These are phyloP conservation scores for Fusarium sambucinum DNA, from an alignment of 2,329 filamentous ascomycete genomes.

Conservation along the genomic window DNA sequence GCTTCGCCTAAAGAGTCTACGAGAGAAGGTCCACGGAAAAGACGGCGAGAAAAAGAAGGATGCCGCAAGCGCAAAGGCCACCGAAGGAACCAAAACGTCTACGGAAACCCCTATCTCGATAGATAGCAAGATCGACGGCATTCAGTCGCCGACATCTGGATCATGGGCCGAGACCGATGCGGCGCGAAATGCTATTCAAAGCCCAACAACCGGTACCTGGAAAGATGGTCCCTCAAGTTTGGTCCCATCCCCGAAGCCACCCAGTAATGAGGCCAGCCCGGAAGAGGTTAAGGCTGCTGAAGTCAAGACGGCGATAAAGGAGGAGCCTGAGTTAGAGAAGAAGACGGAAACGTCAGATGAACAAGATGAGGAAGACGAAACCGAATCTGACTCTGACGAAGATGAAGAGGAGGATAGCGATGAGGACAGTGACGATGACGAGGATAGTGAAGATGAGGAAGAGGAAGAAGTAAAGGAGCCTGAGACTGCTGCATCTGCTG, in stretches of 20 bases:
- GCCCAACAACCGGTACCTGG: constrained; percentile 58
- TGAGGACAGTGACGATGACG: constrained; percentile 31
- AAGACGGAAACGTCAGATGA: constrained; percentile 48
- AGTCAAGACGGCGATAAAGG: constrained; percentile 54
- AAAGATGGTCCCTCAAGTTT: constrained; percentile 48
- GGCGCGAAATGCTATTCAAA: constrained; percentile 55
- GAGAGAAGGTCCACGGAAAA: constrained; percentile 68
- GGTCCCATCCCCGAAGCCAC: neutral
- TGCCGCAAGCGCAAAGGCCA: neutral
- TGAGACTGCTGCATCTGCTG: constrained; percentile 11
- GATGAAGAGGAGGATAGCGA: constrained; percentile 40
- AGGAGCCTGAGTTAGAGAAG: constrained; percentile 55
- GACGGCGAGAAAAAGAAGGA: constrained; percentile 42
- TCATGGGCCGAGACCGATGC: constrained; percentile 54
- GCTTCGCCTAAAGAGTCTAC: constrained; percentile 64
- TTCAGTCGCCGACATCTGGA: constrained; percentile 61
- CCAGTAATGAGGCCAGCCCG: constrained; percentile 49
- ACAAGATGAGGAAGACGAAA: constrained; percentile 37
- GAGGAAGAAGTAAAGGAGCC: constrained; percentile 35
- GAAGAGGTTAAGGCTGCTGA: constrained; percentile 56
- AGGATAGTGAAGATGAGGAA: constrained; percentile 41
- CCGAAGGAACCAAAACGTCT: constrained; percentile 21
- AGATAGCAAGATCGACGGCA: constrained; percentile 44
- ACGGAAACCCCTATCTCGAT: constrained; percentile 18
- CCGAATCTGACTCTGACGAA: constrained; percentile 17